Evolutionary conservation across 176 grass and related monocot genomes (phyloP).

Genomic region (Rhynchospora pubera): DNA sequence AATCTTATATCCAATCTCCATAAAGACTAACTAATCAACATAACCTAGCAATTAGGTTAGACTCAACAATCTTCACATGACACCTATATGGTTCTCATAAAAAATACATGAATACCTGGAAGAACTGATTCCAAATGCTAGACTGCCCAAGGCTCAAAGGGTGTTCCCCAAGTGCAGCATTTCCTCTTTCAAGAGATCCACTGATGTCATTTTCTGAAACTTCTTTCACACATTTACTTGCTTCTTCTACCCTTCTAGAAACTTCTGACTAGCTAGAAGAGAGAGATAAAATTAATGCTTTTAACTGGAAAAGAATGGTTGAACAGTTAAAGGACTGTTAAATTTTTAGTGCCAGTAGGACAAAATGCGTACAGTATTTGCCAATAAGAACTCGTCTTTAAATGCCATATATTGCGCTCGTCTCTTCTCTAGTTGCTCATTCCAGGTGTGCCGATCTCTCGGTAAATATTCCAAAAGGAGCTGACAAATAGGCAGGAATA

Average conservation of each 20-base stretch:
- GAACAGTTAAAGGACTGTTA: not conserved
- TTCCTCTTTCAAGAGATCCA: conserved; percentile 48
- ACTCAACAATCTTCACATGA: not conserved
- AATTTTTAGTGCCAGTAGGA: not conserved
- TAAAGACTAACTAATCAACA: not conserved
- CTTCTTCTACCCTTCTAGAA: conserved; percentile 29
- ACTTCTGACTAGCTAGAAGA: conserved; percentile 75
- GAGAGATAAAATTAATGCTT: conserved; percentile 33
- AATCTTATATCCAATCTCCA: not conserved
- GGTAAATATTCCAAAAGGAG: conserved; percentile 76
- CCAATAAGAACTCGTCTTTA: conserved; percentile 63
- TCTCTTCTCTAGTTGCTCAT: conserved; percentile 54
- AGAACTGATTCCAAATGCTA: conserved; percentile 69
- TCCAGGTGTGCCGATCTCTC: conserved; percentile 55
- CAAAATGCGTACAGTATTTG: conserved; percentile 52
- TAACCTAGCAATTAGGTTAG: not conserved
- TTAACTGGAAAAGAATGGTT: not conserved
- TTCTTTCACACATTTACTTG: not conserved
- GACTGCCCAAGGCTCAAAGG: conserved; percentile 76
- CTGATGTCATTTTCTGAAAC: conserved; percentile 19
- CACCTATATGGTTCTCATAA: not conserved
- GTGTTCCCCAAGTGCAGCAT: conserved; percentile 54
- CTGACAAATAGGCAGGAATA: conserved; percentile 36
- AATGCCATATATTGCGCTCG: conserved; percentile 54
- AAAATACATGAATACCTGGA: conserved; percentile 39